Base-by-base conservation (phyloP, 768 basidiomycete species). In the Gelatoporia subvermispora region DNA sequence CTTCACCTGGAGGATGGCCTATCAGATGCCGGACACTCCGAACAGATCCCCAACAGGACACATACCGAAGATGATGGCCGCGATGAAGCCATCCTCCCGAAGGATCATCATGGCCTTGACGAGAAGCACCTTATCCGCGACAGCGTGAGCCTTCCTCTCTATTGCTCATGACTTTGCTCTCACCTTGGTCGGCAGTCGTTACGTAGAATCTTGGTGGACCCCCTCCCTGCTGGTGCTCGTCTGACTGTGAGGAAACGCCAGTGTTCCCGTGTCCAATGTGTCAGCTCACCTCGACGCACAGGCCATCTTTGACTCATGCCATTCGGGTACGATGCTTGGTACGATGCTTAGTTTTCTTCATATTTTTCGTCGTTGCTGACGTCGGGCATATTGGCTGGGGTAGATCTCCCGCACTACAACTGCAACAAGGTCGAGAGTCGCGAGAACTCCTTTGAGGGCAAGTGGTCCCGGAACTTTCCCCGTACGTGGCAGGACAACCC, bases 251-350 rank as follows among this genome's bases (percentile, higher is more conserved):
- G 53, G 3, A n/a, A n/a, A n/a, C n/a, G n/a, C n/a, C n/a, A n/a
- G n/a, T n/a, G n/a, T n/a, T n/a, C n/a, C n/a, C n/a, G n/a, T n/a
- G n/a, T n/a, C n/a, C n/a, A n/a, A n/a, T n/a, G n/a, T n/a, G n/a
- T n/a, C n/a, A n/a, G n/a, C 7, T 20, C 25, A 22, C 3, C 10
- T 7, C 21, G 5, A 18, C 36, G 3, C 42, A 5, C 37, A 59
- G 57, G 57, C 52, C 8, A 51, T 58, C 42, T 31, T 56, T 10
- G 59, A 60, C 34, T 40, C 59, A 1, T 60, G 59, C 35, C 52
- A 58, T 44, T 58, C 57, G 0, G 57, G 59, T 2, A 49, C 57
- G 0, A 22, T 60, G 13, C 45, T 60, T 0, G 57, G 48, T 49
- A 24, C 8, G 35, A n/a, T n/a, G n/a, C n/a, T 43, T 2, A 2